phyloP scores from a whole-genome alignment of 805 yeast genomes.

The Saccharomyces paradoxus region DNA sequence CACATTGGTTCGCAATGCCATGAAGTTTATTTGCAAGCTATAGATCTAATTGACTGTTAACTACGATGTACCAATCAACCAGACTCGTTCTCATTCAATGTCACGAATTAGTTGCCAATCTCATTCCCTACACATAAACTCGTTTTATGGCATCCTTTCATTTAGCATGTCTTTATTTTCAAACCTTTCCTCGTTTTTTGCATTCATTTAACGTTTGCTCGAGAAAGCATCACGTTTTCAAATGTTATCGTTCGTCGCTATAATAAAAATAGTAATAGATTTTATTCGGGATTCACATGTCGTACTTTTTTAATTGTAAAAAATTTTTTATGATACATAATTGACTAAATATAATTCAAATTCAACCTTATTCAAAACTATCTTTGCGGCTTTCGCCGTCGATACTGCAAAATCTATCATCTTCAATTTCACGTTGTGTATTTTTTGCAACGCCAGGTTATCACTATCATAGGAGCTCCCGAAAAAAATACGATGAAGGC shows the following conservation, averaged over 20 bases:
- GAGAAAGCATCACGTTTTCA: not conserved
- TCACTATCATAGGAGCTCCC: not conserved
- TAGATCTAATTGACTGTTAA: slow-evolving; percentile 51
- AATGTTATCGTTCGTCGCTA: not conserved
- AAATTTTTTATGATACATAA: not conserved
- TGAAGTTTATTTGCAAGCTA: slow-evolving; percentile 51
- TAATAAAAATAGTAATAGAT: not conserved
- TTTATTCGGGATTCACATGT: not conserved
- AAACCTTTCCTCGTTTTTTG: not conserved
- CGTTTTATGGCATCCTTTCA: not conserved
- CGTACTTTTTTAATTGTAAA: not conserved
- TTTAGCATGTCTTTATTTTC: not conserved
- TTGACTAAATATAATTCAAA: not conserved
- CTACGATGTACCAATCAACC: not conserved
- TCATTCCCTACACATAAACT: not conserved
- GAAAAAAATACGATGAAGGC: not conserved
- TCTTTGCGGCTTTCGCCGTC: not conserved
- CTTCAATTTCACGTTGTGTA: not conserved
- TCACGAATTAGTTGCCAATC: not conserved
- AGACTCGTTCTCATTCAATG: not conserved
- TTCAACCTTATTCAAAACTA: not conserved
- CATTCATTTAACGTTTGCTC: not conserved
- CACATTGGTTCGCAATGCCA: slow-evolving; percentile 53
- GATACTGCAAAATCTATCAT: not conserved
- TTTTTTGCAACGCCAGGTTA: not conserved